These are phyloP conservation scores for Sclerotinia spermophila DNA, from an alignment of 2,329 filamentous ascomycete genomes.

Conservation along the genomic window DNA sequence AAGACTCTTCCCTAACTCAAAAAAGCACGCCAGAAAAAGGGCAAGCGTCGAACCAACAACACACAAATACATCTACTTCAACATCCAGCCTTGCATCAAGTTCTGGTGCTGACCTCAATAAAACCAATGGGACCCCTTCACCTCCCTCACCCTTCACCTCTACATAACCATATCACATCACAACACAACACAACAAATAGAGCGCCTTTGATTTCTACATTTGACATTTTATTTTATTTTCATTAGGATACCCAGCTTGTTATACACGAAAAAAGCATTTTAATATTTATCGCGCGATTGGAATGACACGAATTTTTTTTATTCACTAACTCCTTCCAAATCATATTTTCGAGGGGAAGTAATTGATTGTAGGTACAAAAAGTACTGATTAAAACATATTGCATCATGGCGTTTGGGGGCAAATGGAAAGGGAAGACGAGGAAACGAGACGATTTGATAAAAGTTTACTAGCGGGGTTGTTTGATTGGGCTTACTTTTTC, in stretches of 20 bases:
- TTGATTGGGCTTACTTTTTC: not conserved
- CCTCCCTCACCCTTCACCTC: not conserved
- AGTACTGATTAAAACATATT: not conserved
- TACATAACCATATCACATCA: not conserved
- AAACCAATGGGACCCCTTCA: not conserved
- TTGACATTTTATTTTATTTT: not conserved
- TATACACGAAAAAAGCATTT: constrained; percentile 17
- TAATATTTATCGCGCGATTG: constrained; percentile 9
- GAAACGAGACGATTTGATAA: not conserved
- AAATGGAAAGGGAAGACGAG: not conserved
- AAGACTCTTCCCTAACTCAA: constrained; percentile 41
- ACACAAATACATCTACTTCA: not conserved
- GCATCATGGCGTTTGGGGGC: constrained; percentile 6
- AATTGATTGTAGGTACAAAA: not conserved
- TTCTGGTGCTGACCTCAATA: not conserved
- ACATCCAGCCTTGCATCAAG: not conserved
- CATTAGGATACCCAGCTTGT: constrained; percentile 16
- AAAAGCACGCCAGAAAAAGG: constrained; percentile 14
- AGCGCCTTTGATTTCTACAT: not conserved
- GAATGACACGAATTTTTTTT: constrained; percentile 11
- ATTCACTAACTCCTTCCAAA: not conserved
- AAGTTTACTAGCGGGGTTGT: not conserved
- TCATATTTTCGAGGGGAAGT: not conserved
- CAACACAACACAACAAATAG: not conserved
- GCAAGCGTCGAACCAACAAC: not conserved